phyloP scores from a whole-genome alignment of 225 moss, liverwort and hornwort species.

The Pseudoscleropodium purum region DNA sequence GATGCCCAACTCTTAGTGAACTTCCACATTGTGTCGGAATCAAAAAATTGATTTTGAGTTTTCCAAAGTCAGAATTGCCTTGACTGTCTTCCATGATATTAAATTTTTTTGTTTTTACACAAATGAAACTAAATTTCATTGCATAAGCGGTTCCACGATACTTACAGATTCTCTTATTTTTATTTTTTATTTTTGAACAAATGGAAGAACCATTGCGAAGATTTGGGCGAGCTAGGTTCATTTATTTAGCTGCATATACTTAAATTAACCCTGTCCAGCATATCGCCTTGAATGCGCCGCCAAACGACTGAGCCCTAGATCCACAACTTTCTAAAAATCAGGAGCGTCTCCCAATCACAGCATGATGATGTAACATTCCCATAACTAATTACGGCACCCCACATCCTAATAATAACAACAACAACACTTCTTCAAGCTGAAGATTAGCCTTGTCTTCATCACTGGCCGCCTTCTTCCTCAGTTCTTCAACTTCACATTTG shows the following conservation, averaged over 20 bases:
- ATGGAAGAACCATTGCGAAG: no score
- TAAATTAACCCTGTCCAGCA: neutral
- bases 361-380: neutral
- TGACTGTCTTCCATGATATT: accelerated
- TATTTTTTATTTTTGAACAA: no score
- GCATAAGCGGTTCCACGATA: no score
- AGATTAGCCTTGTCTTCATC: neutral
- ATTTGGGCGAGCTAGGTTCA: no score
- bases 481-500: neutral
- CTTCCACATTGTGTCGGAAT: neutral
- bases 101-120: no score
- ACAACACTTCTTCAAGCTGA: neutral
- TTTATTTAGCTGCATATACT: no score
- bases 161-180: no score
- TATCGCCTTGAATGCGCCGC: conserved; percentile 2
- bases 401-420: neutral
- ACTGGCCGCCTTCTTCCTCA: neutral
- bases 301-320: neutral
- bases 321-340: neutral
- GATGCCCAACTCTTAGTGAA: neutral
- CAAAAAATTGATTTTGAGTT: neutral
- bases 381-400: neutral
- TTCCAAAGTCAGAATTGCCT: neutral
- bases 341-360: neutral
- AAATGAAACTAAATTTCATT: no score